phyloP scores from a whole-genome alignment of 2,329 filamentous ascomycete genomes.

The Aspergillus uvarum region DNA sequence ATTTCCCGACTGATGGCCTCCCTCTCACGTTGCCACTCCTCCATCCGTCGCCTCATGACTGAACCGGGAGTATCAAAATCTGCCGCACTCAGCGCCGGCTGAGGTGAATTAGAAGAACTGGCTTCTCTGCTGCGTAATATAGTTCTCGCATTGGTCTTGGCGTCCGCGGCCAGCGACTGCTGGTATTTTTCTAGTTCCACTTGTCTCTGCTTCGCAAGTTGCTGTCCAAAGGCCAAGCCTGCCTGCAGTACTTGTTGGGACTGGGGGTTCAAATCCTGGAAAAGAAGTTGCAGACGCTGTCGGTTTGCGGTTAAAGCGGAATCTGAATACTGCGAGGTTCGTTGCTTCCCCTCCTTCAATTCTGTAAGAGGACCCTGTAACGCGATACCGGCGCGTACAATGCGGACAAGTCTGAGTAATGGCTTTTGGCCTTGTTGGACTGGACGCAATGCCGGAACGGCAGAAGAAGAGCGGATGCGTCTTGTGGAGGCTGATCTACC shows the following conservation, averaged over 20 bases:
- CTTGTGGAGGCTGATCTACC: conserved; percentile 8
- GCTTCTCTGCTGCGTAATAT: neutral
- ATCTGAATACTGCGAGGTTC: conserved; percentile 10
- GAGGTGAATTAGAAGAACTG: conserved; percentile 13
- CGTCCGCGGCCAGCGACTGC: conserved; percentile 2
- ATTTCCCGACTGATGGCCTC: conserved; percentile 47
- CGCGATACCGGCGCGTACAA: conserved; percentile 40
- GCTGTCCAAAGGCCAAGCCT: conserved; percentile 44
- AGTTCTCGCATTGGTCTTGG: conserved; percentile 2
- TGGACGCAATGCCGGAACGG: conserved; percentile 8
- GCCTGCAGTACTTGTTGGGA: conserved; percentile 43
- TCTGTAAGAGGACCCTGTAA: conserved; percentile 36
- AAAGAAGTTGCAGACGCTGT: conserved; percentile 35
- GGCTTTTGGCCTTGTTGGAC: conserved; percentile 19
- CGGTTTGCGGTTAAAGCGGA: conserved; percentile 24
- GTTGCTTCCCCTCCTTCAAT: conserved; percentile 3
- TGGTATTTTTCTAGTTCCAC: conserved; percentile 12
- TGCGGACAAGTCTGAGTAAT: conserved; percentile 30
- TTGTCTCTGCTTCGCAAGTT: conserved; percentile 39
- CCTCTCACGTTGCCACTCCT: conserved; percentile 47
- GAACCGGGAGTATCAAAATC: conserved; percentile 16
- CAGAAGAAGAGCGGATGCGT: conserved; percentile 13
- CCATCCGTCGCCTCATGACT: conserved; percentile 35
- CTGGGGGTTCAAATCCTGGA: conserved; percentile 38
- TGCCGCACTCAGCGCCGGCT: conserved; percentile 3